Evolutionary conservation across 306 rosid genomes (phyloP).

Genomic region (Inga laurina): DNA sequence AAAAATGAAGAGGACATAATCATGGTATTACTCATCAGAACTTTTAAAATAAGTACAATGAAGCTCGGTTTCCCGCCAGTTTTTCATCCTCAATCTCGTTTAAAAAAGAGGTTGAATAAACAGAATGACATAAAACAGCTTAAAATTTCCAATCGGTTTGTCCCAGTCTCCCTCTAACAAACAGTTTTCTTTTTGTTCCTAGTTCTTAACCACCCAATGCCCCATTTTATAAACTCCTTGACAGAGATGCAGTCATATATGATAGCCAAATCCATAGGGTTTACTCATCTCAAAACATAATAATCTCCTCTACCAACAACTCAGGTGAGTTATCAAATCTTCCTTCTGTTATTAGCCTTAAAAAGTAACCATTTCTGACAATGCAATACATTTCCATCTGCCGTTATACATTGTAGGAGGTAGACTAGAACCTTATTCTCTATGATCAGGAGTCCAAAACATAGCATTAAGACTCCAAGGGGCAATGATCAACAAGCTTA

Average conservation of each 20-base stretch:
- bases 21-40: neutral
- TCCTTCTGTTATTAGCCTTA: neutral
- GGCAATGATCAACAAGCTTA: neutral
- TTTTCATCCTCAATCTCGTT: neutral
- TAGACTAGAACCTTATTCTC: neutral
- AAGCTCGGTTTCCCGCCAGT: neutral
- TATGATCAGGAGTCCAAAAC: neutral
- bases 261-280: neutral
- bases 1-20: neutral
- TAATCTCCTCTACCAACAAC: neutral
- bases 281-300: slow-evolving; percentile 1
- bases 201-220: neutral
- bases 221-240: neutral
- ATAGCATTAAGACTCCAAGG: neutral
- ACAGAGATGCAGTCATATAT: neutral
- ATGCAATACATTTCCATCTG: neutral
- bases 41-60: neutral
- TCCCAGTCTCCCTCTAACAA: neutral
- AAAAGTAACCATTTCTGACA: neutral
- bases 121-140: neutral
- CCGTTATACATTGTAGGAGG: neutral
- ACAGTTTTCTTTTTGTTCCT: neutral
- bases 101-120: slow-evolving; percentile 5
- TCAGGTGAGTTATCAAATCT: neutral
- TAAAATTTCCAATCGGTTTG: neutral